These are phyloP conservation scores for Leonotis leonurus DNA, from an alignment of 257 asterid genomes.

Conservation along the genomic window DNA sequence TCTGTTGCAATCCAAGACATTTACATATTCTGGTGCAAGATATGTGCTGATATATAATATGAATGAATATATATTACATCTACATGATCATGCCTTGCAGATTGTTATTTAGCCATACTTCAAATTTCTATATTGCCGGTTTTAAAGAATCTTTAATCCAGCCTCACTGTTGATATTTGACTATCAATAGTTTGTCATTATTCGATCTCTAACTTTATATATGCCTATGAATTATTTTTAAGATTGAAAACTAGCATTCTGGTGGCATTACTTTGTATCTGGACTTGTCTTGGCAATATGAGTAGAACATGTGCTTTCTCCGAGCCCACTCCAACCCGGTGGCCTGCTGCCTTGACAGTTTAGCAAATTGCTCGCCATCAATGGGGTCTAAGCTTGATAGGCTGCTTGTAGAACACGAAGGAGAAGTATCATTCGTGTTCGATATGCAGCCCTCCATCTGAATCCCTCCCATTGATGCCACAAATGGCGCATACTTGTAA, in stretches of 20 bases:
- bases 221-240: too few species aligned
- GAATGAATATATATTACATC: background rate
- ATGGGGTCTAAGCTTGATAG: slow-evolving; percentile 65
- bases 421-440: slow-evolving; percentile 14
- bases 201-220: too few species aligned
- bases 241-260: slow-evolving; percentile 42
- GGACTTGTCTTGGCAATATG: slow-evolving; percentile 68
- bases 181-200: too few species aligned
- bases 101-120: slow-evolving; percentile 2
- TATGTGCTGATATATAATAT: too few species aligned
- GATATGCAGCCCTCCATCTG: slow-evolving; percentile 64
- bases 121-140: background rate
- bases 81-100: background rate
- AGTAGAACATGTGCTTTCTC: slow-evolving; percentile 71
- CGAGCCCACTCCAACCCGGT: slow-evolving; percentile 70
- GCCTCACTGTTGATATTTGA: too few species aligned
- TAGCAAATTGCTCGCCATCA: slow-evolving; percentile 62
- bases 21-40: too few species aligned
- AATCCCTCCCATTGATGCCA: slow-evolving; percentile 37
- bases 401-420: slow-evolving; percentile 43
- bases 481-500: slow-evolving; percentile 59
- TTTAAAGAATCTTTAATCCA: too few species aligned
- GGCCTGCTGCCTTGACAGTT: slow-evolving; percentile 45
- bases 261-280: slow-evolving; percentile 68
- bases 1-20: background rate